A percentile compares a stretch with the other conserved stretches of the same genome.
Evolutionary conservation across 2,329 filamentous ascomycete genomes (phyloP).

Genomic region (Thielaviopsis populi): DNA sequence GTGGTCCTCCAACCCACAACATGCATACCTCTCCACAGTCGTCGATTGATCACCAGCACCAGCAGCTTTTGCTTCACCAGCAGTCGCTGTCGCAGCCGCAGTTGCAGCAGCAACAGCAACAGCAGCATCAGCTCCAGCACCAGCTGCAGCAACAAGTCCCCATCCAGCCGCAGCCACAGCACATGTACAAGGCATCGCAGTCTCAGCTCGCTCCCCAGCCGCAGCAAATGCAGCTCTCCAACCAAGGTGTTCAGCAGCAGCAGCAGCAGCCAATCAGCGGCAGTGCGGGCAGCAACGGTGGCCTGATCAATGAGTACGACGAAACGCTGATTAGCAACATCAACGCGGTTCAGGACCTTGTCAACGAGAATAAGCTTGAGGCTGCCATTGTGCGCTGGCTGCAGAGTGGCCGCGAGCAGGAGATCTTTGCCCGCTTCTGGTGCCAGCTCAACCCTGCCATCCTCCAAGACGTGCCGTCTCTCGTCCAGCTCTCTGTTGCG

Average conservation of each 20-base stretch:
- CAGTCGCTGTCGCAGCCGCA: slow-evolving; percentile 51
- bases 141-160: slow-evolving; percentile 32
- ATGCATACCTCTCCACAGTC: slow-evolving; percentile 18
- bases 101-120: slow-evolving; percentile 31
- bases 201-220: slow-evolving; percentile 19
- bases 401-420: slow-evolving; percentile 45
- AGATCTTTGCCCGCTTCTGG: slow-evolving; percentile 40
- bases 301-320: slow-evolving; percentile 20
- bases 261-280: not conserved
- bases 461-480: slow-evolving; percentile 41
- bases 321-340: slow-evolving; percentile 41
- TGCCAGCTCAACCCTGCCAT: slow-evolving; percentile 25
- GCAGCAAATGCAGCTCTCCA: slow-evolving; percentile 18
- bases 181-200: slow-evolving; percentile 18
- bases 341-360: slow-evolving; percentile 44
- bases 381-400: slow-evolving; percentile 52
- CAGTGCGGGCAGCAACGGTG: not conserved
- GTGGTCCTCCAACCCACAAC: slow-evolving; percentile 18
- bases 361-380: slow-evolving; percentile 47
- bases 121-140: slow-evolving; percentile 27
- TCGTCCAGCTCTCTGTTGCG: slow-evolving; percentile 49
- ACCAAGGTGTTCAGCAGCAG: slow-evolving; percentile 19
- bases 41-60: slow-evolving; percentile 22
- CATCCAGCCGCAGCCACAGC: slow-evolving; percentile 15
- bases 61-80: slow-evolving; percentile 11